phyloP scores from a whole-genome alignment of 257 asterid genomes.

The Apocynum venetum region DNA sequence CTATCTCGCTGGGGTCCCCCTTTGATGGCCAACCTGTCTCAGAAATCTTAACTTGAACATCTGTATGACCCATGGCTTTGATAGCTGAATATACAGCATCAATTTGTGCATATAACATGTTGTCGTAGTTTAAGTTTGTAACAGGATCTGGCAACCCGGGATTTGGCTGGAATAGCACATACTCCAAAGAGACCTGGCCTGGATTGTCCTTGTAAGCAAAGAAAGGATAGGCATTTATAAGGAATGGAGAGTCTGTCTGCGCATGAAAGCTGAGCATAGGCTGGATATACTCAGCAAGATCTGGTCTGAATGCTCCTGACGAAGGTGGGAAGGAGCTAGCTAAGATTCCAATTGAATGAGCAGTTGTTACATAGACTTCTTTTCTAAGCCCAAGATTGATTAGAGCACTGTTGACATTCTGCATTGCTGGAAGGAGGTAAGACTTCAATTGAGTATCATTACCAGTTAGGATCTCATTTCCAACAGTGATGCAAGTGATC shows the following conservation, averaged over 20 bases:
- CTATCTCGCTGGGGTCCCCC: slow-evolving; percentile 65
- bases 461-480: slow-evolving; percentile 73
- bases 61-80: slow-evolving; percentile 46
- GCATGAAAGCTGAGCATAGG: slow-evolving; percentile 55
- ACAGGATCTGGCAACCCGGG: slow-evolving; percentile 53
- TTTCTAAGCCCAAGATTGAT: slow-evolving; percentile 43
- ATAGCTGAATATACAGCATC: slow-evolving; percentile 81
- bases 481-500: slow-evolving; percentile 70
- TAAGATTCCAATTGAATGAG: slow-evolving; percentile 56
- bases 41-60: slow-evolving; percentile 56
- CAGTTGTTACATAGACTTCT: slow-evolving; percentile 58
- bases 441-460: slow-evolving; percentile 39
- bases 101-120: slow-evolving; percentile 87
- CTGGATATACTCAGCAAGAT: slow-evolving; percentile 40
- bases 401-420: slow-evolving; percentile 42
- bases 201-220: slow-evolving; percentile 80
- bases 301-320: slow-evolving; percentile 52
- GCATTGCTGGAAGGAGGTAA: slow-evolving; percentile 76
- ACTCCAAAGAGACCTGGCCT: slow-evolving; percentile 41
- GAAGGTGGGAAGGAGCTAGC: slow-evolving; percentile 76
- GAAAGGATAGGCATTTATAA: slow-evolving; percentile 85
- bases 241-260: slow-evolving; percentile 56
- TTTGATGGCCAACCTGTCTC: slow-evolving; percentile 98
- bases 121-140: slow-evolving; percentile 66
- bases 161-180: slow-evolving; percentile 76